Percentiles rank a stretch among this genome's conserved stretches.
These are phyloP conservation scores for Aspergillus pseudoviridinutans DNA, from an alignment of 2,329 filamentous ascomycete genomes.

Conservation along the genomic window DNA sequence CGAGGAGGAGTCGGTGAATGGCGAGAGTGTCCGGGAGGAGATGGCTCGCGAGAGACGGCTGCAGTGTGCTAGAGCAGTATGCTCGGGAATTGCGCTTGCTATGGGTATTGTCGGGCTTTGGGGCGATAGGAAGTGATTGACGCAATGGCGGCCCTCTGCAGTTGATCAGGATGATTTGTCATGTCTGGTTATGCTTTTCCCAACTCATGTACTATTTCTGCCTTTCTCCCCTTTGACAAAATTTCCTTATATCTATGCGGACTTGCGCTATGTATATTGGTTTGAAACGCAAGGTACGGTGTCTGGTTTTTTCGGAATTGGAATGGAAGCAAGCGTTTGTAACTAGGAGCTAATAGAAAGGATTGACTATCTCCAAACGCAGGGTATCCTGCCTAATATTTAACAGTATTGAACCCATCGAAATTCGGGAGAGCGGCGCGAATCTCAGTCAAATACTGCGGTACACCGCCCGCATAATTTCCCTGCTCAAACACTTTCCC, in stretches of 20 bases:
- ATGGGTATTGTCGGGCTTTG: slow-evolving; percentile 48
- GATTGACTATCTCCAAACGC: not conserved
- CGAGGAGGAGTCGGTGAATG: slow-evolving; percentile 41
- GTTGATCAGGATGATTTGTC: not conserved
- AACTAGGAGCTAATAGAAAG: not conserved
- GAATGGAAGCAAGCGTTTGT: not conserved
- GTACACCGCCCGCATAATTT: slow-evolving; percentile 34
- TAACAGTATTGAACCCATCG: slow-evolving; percentile 3
- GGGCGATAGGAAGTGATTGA: slow-evolving; percentile 35
- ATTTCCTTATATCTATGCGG: not conserved
- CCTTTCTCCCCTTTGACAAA: not conserved
- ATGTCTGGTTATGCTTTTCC: not conserved
- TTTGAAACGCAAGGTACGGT: not conserved
- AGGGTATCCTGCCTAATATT: not conserved
- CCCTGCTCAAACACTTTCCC: slow-evolving; percentile 52
- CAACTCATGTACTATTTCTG: not conserved
- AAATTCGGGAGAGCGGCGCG: slow-evolving; percentile 7
- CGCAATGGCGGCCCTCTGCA: too few species aligned
- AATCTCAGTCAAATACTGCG: slow-evolving; percentile 15
- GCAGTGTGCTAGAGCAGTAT: slow-evolving; percentile 35
- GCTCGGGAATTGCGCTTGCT: slow-evolving; percentile 41
- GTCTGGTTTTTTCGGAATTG: not conserved
- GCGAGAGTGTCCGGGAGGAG: slow-evolving; percentile 42
- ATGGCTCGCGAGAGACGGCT: slow-evolving; percentile 41
- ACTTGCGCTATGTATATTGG: not conserved